Evolutionary conservation across 306 rosid species (phyloP).

Genomic region (Malus fusca): DNA sequence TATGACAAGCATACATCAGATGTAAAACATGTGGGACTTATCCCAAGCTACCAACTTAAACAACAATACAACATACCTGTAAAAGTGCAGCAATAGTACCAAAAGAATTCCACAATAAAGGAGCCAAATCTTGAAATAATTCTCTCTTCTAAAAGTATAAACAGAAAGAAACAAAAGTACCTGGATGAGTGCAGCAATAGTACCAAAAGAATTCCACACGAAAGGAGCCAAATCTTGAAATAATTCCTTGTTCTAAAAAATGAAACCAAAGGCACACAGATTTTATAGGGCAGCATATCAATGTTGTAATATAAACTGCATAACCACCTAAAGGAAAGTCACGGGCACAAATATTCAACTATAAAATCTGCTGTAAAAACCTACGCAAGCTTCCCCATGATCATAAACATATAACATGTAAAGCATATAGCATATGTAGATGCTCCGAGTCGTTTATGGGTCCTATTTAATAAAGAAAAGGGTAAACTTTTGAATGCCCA

Average conservation of each 20-base stretch:
- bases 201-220: conserved; percentile 29
- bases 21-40: background rate
- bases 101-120: conserved; percentile 85
- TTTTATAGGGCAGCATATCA: conserved; percentile 3
- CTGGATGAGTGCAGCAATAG: conserved; percentile 26
- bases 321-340: background rate
- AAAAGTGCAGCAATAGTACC: conserved; percentile 92
- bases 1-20: background rate
- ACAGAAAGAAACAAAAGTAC: conserved; percentile 15
- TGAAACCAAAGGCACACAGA: conserved; percentile 15
- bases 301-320: conserved; percentile 9
- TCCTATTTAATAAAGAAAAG: background rate
- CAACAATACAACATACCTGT: conserved; percentile 37
- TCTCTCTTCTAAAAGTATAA: conserved; percentile 66
- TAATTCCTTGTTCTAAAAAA: conserved; percentile 29
- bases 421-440: background rate
- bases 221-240: conserved; percentile 37
- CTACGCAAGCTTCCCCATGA: background rate
- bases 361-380: background rate
- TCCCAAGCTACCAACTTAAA: conserved; percentile 7
- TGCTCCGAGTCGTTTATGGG: background rate
- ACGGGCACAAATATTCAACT: background rate
- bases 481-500: background rate
- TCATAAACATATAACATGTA: conserved; percentile 1
- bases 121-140: conserved; percentile 89